Evolutionary conservation across 495 filamentous ascomycete species (phyloP), one percentile per base, ranked within the genome.

Genomic region (Hypoxylon cercidicola): DNA sequence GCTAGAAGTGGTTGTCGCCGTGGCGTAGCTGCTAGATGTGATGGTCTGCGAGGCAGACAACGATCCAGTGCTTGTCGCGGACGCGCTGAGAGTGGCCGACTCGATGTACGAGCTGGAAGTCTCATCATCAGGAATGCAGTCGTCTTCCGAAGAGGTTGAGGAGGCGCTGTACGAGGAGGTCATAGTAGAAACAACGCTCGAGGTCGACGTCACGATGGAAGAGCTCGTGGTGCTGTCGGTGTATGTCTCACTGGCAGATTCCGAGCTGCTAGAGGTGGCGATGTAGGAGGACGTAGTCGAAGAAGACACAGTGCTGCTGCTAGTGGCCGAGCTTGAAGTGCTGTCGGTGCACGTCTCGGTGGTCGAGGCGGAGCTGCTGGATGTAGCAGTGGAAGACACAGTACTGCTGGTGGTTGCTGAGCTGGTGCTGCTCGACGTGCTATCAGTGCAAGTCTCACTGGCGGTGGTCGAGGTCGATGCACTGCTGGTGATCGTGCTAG

Each of bases 121-220:
- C 51, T 60, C 55, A 8, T 65, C 63, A 13, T 66, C 63, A 18
- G 43, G 18, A 28, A 37, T 15, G 51, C 56, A 66, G 20, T 63
- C 60, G 7, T 66, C 61, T 16, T 68, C 62, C 8, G 66, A 65
- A 50, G 55, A 57, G 39, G 60, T 51, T 9, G 55, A 48, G 12
- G 55, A 61, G 3, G 54, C 59, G 41, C 54, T 64, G 52, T 32
- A 61, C 16, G 55, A 62, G 39, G 61, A 55, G 16, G 65, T 57
- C 1, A 54, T 59, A 11, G 41, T 48, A 37, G 49, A 63, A 4
- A 49, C 50, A 2, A 43, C 40, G 40, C 60, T 65, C 2, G 61
- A 66, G 13, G 57, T 41, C 11, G 63, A 48, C n/a, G 56, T 50
- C 0, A 43, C 67, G 20, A 46, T 60, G 41, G 19, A 46, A 25